phyloP scores from a whole-genome alignment of 192 early-diverging fungal genomes.

The Backusella morwellensis region DNA sequence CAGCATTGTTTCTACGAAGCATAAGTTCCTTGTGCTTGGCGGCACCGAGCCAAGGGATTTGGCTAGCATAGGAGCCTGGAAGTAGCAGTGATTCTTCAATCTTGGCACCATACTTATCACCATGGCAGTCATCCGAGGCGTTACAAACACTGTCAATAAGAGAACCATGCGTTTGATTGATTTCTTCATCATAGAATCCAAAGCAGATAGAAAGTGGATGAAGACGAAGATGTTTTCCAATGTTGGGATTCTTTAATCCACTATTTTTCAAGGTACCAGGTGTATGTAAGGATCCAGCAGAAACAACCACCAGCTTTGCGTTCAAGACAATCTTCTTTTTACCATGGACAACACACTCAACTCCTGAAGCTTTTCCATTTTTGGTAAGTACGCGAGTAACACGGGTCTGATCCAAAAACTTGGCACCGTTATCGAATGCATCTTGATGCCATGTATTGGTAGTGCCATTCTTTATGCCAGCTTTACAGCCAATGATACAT shows the following conservation, averaged over 20 bases:
- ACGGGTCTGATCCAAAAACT: constrained; percentile 57
- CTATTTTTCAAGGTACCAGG: constrained; percentile 62
- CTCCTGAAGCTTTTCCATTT: constrained; percentile 58
- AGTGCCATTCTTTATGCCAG: constrained; percentile 68
- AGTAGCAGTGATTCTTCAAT: constrained; percentile 60
- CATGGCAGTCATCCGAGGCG: constrained; percentile 57
- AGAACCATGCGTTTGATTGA: constrained; percentile 51
- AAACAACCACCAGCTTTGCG: constrained; percentile 58
- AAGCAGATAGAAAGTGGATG: constrained; percentile 64
- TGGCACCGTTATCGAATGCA: constrained; percentile 58
- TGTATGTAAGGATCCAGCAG: constrained; percentile 62
- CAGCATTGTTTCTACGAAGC: constrained; percentile 43
- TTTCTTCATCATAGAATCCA: constrained; percentile 58
- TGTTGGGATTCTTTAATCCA: constrained; percentile 66
- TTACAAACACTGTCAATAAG: constrained; percentile 68
- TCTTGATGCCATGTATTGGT: constrained; percentile 69
- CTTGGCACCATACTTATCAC: constrained; percentile 63
- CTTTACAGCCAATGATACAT: constrained; percentile 66
- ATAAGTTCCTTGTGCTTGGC: constrained; percentile 53
- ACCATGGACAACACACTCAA: constrained; percentile 32
- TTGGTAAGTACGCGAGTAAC: constrained; percentile 56
- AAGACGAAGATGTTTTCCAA: constrained; percentile 64
- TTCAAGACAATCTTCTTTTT: constrained; percentile 39
- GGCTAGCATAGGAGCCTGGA: constrained; percentile 43
- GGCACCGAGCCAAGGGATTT: constrained; percentile 48